A percentile compares a stretch with the other conserved stretches of the same genome.
phyloP scores from a whole-genome alignment of 1,284 basidiomycete genomes.

The Sanguinoderma infundibulare region DNA sequence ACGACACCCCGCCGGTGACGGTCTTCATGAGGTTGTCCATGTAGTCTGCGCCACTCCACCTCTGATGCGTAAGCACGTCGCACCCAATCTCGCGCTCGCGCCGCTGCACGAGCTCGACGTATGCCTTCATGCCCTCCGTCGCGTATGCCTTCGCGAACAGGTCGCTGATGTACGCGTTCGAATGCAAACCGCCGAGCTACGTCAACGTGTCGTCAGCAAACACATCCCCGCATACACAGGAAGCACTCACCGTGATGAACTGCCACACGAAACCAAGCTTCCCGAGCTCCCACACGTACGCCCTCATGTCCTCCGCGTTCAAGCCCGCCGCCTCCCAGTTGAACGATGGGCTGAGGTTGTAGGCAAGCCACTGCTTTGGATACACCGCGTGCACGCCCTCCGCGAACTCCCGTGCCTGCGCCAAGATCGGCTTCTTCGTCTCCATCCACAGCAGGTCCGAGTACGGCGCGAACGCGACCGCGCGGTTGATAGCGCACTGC shows the following conservation, averaged over 20 bases:
- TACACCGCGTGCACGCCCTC: conserved; percentile 81
- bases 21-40: conserved; percentile 93
- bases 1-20: conserved; percentile 94
- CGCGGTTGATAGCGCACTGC: conserved; percentile 91
- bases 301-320: conserved; percentile 83
- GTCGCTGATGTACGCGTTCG: conserved; percentile 97
- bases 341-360: conserved; percentile 93
- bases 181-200: conserved; percentile 94
- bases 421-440: conserved; percentile 95
- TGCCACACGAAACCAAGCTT: conserved; percentile 97
- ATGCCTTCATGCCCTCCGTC: conserved; percentile 92
- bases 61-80: conserved; percentile 92
- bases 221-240: neutral
- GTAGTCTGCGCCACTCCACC: conserved; percentile 96
- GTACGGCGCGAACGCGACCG: conserved; percentile 92
- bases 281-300: conserved; percentile 92
- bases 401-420: conserved; percentile 94
- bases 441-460: conserved; percentile 97
- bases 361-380: conserved; percentile 92
- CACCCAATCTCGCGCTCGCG: conserved; percentile 89
- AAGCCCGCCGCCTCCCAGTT: conserved; percentile 95
- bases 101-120: conserved; percentile 85
- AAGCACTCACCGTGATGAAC: conserved; percentile 87
- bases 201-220: neutral
- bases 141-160: conserved; percentile 88